Conservation (phyloP, 257 asterid species). For the Nemophila menziesii region DNA sequence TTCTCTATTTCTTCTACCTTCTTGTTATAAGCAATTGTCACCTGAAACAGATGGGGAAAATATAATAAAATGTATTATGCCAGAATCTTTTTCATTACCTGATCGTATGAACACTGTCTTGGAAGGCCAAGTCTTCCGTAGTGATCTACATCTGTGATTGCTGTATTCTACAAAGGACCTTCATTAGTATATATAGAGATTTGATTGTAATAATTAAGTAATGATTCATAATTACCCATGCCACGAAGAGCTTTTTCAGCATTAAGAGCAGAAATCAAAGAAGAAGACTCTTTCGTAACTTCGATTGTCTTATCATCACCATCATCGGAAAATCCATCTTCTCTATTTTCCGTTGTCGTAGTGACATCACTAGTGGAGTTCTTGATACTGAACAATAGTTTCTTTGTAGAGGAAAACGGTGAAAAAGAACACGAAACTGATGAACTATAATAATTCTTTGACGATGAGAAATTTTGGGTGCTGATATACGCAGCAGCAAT, state of each 20-base stretch:
- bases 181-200: slow-evolving; percentile 6
- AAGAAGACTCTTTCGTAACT: slow-evolving; percentile 34
- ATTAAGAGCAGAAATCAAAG: slow-evolving; percentile 62
- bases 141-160: slow-evolving; percentile 73
- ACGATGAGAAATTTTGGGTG: slow-evolving; percentile 9
- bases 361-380: slow-evolving; percentile 20
- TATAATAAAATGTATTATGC: too few relatives aligned
- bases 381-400: neutral
- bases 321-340: slow-evolving; percentile 12
- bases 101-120: slow-evolving; percentile 49
- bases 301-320: slow-evolving; percentile 24
- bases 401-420: neutral
- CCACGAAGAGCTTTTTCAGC: slow-evolving; percentile 80
- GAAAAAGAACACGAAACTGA: neutral
- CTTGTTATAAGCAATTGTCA: slow-evolving; percentile 34
- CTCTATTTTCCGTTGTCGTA: slow-evolving; percentile 15
- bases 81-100: slow-evolving; percentile 21
- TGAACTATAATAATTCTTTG: neutral
- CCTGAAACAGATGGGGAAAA: slow-evolving; percentile 19
- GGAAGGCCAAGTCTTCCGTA: slow-evolving; percentile 55
- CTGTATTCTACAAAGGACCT: slow-evolving; percentile 43
- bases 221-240: slow-evolving; percentile 26
- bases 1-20: slow-evolving; percentile 36
- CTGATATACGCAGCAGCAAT: slow-evolving; percentile 16
- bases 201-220: too few relatives aligned